phyloP scores from a whole-genome alignment of 257 asterid genomes.

The Solanum corneliomulleri region DNA sequence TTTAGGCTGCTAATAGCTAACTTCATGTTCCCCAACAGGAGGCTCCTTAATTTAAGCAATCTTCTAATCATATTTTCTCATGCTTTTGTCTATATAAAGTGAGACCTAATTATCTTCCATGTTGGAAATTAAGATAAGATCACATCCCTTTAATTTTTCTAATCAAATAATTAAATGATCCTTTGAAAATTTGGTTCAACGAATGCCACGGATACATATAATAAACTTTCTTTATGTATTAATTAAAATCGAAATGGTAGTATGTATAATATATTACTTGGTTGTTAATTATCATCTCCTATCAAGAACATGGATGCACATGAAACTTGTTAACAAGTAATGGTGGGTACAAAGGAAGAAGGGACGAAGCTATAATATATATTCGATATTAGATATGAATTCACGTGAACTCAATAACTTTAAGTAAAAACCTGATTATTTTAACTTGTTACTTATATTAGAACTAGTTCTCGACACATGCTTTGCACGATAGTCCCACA shows the following conservation, averaged over 20 bases:
- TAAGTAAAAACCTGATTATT: not conserved
- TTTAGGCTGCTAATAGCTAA: not conserved
- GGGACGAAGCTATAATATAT: not conserved
- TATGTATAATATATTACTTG: not conserved
- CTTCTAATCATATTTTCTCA: not conserved
- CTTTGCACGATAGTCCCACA: too few relatives aligned
- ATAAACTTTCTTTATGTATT: not conserved
- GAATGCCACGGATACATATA: not conserved
- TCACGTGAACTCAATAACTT: not conserved
- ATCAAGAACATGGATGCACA: not conserved
- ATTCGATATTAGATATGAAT: not conserved
- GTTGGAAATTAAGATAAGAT: not conserved
- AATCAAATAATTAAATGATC: not conserved
- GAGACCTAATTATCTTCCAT: slow-evolving; percentile 5
- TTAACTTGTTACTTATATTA: not conserved
- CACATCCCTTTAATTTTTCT: not conserved
- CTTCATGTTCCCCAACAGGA: not conserved
- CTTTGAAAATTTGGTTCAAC: not conserved
- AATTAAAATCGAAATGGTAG: not conserved
- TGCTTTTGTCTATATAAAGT: not conserved
- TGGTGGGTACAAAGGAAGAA: not conserved
- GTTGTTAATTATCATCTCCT: not conserved
- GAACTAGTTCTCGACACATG: too few relatives aligned
- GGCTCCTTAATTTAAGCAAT: not conserved
- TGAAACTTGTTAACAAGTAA: not conserved